These are phyloP conservation scores for Chrysoporthe deuterocubensis DNA, from an alignment of 2,329 filamentous ascomycete species.

Conservation along the genomic window DNA sequence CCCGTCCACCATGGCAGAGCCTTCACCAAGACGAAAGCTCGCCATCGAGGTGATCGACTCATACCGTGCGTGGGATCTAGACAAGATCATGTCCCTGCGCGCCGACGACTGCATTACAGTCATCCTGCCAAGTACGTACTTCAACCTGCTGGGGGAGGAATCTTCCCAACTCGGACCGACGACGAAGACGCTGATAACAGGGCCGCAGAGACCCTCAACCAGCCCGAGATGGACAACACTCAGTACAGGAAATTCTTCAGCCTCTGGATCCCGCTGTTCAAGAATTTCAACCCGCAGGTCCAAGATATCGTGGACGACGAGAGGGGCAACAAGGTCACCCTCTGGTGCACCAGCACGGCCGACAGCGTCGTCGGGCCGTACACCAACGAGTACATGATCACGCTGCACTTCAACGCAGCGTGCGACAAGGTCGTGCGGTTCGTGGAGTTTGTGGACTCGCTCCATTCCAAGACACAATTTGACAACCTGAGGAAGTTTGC, in stretches of 20 bases:
- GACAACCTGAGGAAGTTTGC: neutral
- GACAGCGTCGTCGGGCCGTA: constrained; percentile 31
- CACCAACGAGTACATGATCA: constrained; percentile 32
- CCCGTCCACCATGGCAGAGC: constrained; percentile 1
- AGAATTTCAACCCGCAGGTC: constrained; percentile 15
- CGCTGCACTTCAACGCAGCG: constrained; percentile 31
- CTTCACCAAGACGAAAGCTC: constrained; percentile 9
- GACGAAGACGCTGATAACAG: neutral
- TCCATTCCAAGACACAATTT: constrained; percentile 7
- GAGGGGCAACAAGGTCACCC: constrained; percentile 31
- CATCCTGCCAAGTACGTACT: constrained; percentile 16
- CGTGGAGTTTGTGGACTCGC: constrained; percentile 17
- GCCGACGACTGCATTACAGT: constrained; percentile 14
- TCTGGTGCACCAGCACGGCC: constrained; percentile 30
- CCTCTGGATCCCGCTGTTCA: constrained; percentile 12
- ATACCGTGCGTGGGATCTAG: constrained; percentile 16
- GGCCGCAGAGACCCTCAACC: constrained; percentile 9
- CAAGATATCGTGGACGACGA: constrained; percentile 29
- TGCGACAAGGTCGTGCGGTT: constrained; percentile 28
- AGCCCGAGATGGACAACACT: constrained; percentile 7
- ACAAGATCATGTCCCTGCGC: constrained; percentile 19
- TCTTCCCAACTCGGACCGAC: neutral
- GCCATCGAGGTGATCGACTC: constrained; percentile 22
- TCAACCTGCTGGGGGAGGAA: too few relatives aligned
- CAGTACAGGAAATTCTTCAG: constrained; percentile 12